Percentiles rank a stretch among this genome's conserved stretches.
These are phyloP conservation scores for Ceratocystis huliohia DNA, from an alignment of 2,329 filamentous ascomycete genomes.

Conservation along the genomic window DNA sequence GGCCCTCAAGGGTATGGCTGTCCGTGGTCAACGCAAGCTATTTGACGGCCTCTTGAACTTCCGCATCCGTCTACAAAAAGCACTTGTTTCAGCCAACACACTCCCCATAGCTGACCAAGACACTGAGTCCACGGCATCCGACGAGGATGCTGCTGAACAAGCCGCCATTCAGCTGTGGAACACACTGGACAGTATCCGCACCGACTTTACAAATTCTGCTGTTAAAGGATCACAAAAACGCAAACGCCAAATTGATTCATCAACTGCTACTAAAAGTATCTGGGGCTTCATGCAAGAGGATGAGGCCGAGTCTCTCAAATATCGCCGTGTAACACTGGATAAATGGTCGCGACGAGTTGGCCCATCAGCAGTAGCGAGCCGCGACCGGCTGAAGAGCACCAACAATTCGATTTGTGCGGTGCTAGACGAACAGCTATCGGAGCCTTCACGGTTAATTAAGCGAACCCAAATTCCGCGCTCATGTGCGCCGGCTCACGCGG, in stretches of 20 bases:
- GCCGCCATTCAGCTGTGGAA: constrained; percentile 78
- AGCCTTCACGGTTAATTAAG: constrained; percentile 53
- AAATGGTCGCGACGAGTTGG: constrained; percentile 76
- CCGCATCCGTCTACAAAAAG: constrained; percentile 87
- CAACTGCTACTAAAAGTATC: constrained; percentile 50
- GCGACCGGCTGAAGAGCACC: constrained; percentile 28
- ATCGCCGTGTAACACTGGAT: constrained; percentile 62
- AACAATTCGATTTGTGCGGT: constrained; percentile 49
- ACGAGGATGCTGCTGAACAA: constrained; percentile 58
- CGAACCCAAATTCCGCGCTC: constrained; percentile 60
- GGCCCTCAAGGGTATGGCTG: constrained; percentile 70
- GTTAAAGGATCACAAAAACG: constrained; percentile 46
- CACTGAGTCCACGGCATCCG: constrained; percentile 30
- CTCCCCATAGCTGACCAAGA: constrained; percentile 37
- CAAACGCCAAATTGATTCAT: constrained; percentile 40
- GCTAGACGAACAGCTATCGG: constrained; percentile 55
- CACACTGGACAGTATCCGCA: constrained; percentile 57
- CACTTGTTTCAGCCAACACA: constrained; percentile 69
- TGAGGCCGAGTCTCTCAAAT: constrained; percentile 46
- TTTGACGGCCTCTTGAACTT: constrained; percentile 85
- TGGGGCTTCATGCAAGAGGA: constrained; percentile 59
- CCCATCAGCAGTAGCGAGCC: constrained; percentile 29
- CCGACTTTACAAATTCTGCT: constrained; percentile 27
- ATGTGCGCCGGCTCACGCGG: constrained; percentile 58
- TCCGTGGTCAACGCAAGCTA: constrained; percentile 70